Percentiles rank a stretch among this genome's conserved stretches.
These are phyloP conservation scores for Cudoniella acicularis DNA, from an alignment of 495 filamentous ascomycete species.

Conservation along the genomic window DNA sequence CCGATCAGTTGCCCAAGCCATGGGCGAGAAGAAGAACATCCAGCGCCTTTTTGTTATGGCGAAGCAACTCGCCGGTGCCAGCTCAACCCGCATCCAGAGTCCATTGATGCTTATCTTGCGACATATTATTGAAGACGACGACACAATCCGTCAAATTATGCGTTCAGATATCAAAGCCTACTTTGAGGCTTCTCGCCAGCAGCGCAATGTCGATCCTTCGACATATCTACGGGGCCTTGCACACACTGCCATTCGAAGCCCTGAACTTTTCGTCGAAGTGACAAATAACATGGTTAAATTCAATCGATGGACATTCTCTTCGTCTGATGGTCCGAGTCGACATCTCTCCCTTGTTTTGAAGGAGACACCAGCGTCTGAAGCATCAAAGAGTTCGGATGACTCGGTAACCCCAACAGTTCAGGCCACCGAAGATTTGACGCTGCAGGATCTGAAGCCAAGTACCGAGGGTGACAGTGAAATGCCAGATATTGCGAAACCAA, in stretches of 20 bases:
- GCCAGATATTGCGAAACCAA: slow-evolving; percentile 55
- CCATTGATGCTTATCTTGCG: slow-evolving; percentile 81
- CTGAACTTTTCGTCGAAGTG: slow-evolving; percentile 86
- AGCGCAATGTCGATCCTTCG: slow-evolving; percentile 63
- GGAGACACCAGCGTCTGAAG: slow-evolving; percentile 6
- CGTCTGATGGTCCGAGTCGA: slow-evolving; percentile 24
- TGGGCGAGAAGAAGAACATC: slow-evolving; percentile 85
- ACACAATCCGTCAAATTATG: slow-evolving; percentile 89
- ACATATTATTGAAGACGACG: slow-evolving; percentile 91
- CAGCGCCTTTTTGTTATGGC: slow-evolving; percentile 91
- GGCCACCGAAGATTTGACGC: slow-evolving; percentile 50
- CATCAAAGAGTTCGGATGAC: slow-evolving; percentile 14
- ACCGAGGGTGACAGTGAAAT: slow-evolving; percentile 53
- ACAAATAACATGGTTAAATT: slow-evolving; percentile 81
- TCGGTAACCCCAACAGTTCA: slow-evolving; percentile 38
- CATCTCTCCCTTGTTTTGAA: slow-evolving; percentile 17
- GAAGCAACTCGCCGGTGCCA: slow-evolving; percentile 77
- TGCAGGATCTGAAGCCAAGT: slow-evolving; percentile 49
- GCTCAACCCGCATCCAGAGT: slow-evolving; percentile 70
- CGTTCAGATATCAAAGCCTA: slow-evolving; percentile 77
- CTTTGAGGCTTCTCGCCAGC: slow-evolving; percentile 48
- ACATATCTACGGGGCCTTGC: slow-evolving; percentile 73
- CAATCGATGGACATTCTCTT: slow-evolving; percentile 48
- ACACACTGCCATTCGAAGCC: slow-evolving; percentile 77
- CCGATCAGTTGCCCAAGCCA: slow-evolving; percentile 64